A percentile compares a stretch with the other conserved stretches of the same genome.
These are phyloP conservation scores for Neocucurbitaria cava DNA, from an alignment of 2,329 filamentous ascomycete species.

Conservation along the genomic window DNA sequence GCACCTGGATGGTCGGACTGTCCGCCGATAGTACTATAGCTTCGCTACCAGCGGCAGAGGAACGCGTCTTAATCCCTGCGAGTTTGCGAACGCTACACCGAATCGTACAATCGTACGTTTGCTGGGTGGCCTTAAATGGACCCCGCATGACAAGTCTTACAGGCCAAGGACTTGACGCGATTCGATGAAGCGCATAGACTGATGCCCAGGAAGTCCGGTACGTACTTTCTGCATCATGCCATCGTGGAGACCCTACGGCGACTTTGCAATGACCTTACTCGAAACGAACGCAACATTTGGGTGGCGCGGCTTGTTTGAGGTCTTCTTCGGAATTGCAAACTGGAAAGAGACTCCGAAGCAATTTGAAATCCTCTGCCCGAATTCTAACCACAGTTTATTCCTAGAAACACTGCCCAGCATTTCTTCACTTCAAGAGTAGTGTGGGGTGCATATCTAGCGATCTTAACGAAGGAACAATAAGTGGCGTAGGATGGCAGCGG, in stretches of 20 bases:
- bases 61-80: slow-evolving; percentile 1
- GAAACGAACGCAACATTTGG: neutral
- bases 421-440: neutral
- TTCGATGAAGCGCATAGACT: slow-evolving; percentile 1
- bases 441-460: slow-evolving; percentile 6
- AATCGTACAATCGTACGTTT: slow-evolving; percentile 17
- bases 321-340: neutral
- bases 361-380: neutral
- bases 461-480: slow-evolving; percentile 2
- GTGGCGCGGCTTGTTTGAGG: neutral
- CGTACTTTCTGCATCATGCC: slow-evolving; percentile 9
- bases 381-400: neutral
- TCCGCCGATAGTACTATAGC: slow-evolving; percentile 7
- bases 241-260: slow-evolving; percentile 7
- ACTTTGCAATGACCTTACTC: slow-evolving; percentile 2
- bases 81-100: slow-evolving; percentile 4
- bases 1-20: slow-evolving; percentile 6
- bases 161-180: slow-evolving; percentile 9
- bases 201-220: slow-evolving; percentile 9
- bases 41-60: slow-evolving; percentile 12
- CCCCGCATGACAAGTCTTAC: slow-evolving; percentile 14
- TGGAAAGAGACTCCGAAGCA: neutral
- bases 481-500: slow-evolving; percentile 5
- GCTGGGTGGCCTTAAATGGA: slow-evolving; percentile 12
- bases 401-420: neutral